phyloP scores from a whole-genome alignment of 768 basidiomycete species.

The Russula dissimulans region DNA sequence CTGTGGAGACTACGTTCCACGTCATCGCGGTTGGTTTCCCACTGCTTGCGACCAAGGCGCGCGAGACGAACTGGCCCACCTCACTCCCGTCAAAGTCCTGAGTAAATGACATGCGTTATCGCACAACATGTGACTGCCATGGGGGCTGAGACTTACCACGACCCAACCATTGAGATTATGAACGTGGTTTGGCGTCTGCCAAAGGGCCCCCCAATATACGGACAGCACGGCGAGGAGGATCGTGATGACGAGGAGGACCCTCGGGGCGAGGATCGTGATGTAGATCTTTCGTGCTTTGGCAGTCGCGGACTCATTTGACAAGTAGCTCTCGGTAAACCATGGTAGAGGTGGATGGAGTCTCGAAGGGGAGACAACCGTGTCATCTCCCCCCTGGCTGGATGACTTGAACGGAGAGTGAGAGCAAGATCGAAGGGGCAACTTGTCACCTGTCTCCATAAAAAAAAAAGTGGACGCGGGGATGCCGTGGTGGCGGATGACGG shows the following conservation, averaged over 20 bases:
- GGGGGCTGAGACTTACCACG: constrained; percentile 35
- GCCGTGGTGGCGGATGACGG: background rate
- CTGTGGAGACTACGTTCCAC: constrained; percentile 37
- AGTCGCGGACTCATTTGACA: constrained; percentile 17
- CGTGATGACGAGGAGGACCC: constrained; percentile 29
- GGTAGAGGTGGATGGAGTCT: background rate
- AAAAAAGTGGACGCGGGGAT: too few species aligned
- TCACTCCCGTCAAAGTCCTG: constrained; percentile 54
- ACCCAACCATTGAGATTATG: constrained; percentile 46
- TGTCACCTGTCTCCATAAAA: background rate
- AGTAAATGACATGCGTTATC: background rate
- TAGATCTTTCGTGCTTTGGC: constrained; percentile 31
- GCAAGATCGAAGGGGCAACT: background rate
- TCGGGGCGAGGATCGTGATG: constrained; percentile 32
- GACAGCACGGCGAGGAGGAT: constrained; percentile 41
- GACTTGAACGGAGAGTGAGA: background rate
- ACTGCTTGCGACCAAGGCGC: constrained; percentile 28
- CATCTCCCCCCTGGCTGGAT: background rate
- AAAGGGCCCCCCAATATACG: constrained; percentile 54
- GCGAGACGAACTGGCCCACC: constrained; percentile 39
- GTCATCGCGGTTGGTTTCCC: constrained; percentile 29
- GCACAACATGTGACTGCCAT: too few species aligned
- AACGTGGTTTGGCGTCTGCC: constrained; percentile 32
- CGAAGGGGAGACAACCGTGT: background rate
- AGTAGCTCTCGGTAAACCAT: constrained; percentile 19